Base-by-base conservation (phyloP, 2,329 filamentous ascomycete species). In the Purpureocillium lavendulum region DNA sequence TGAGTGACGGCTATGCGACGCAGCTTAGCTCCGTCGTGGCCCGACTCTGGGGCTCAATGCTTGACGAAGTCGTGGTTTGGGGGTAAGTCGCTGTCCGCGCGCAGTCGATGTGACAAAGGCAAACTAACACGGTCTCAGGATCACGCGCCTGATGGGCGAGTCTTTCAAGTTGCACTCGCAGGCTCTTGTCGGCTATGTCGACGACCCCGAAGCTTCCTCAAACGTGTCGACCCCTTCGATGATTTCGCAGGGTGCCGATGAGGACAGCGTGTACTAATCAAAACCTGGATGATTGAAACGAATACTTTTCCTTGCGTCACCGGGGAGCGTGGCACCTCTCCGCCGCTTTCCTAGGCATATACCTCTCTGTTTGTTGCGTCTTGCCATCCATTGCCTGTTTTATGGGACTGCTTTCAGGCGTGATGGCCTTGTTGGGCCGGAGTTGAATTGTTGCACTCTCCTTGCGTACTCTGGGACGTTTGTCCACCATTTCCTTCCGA, bases 1-100 rank as follows among this genome's bases (percentile, higher is more conserved):
- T 86, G 39, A 83, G 90, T 43, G 86, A 94, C 55, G 73, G 80
- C 17, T 87, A 87, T 60, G 83, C 82, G 48, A 74, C 80, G 38
- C 89, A 94, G 60, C 71, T 98, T 51, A 96, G 90, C 69, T 92
- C 89, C n/a, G 87, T 87, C 38, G 90, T 98, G 33, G 89, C 90
- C 46, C 81, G 87, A 54, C 79, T 97, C 34, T 98, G 92, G 92
- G 92, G 90, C 53, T 90, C 87, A 48, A 96, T 97, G 84, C 81
- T 97, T 49, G 92, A 97, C 59, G 92, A 96, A 66, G 92, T 97
- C 47, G 90, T 97, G 51, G 92, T 98, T 45, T 97, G 92, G 92
- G 92, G 92, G 88, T 95, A 82, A 79, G 88, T 84, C 34, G 24
- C 12, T 30, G 12, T n/a, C 13, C 9, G 6, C 30, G 30, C 33